Evolutionary conservation across 1,284 basidiomycete species (phyloP), one percentile per base, ranked within the genome.

Genomic region (Sanghuangporus sanghuang): DNA sequence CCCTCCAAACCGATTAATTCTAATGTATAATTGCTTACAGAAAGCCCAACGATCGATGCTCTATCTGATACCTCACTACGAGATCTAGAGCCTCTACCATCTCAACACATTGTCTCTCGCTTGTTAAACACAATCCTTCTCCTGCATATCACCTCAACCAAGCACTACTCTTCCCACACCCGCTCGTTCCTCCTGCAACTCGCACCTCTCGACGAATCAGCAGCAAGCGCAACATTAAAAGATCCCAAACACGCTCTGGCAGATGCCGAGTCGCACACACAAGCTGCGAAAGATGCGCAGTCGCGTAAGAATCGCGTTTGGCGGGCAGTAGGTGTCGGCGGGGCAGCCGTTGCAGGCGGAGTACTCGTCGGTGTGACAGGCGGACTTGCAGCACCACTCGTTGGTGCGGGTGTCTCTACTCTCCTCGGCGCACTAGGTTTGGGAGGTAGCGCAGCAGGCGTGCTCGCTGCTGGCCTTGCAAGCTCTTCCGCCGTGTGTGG

Each of bases 401-500:
- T 85, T 11, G 84, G 83, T n/a, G 82, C 81, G 21, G 81, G 79
- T 4, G 76, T 84, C 8, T 74, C 78, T 1, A 77, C 79, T 21
- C 67, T 85, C 5, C 73, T 85, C 14, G 81, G 81, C 0, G 79
- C 77, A 70, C 69, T 85, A 0, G 84, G 84, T 0, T 70, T 85
- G 11, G 83, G 84, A 35, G 84, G 84, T 0, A 83, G 82, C 0
- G 76, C 81, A 2, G 76, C 79, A 5, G 83, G 84, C 2, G 67
- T 84, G 59, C 73, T 86, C 4, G 81, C 81, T 1, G 81, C 76
- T 49, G 83, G 82, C 6, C 74, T 85, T 4, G 84, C 84, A 8
- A 76, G 84, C 40, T 85, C 83, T 1, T 79, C 79, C 12, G 78
- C 84, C 9, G 79, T 86, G 0, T 85, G 83, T 66, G 83, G 82